phyloP scores from a whole-genome alignment of 1,139 yeast species.

The Zygoascus hellenicus region DNA sequence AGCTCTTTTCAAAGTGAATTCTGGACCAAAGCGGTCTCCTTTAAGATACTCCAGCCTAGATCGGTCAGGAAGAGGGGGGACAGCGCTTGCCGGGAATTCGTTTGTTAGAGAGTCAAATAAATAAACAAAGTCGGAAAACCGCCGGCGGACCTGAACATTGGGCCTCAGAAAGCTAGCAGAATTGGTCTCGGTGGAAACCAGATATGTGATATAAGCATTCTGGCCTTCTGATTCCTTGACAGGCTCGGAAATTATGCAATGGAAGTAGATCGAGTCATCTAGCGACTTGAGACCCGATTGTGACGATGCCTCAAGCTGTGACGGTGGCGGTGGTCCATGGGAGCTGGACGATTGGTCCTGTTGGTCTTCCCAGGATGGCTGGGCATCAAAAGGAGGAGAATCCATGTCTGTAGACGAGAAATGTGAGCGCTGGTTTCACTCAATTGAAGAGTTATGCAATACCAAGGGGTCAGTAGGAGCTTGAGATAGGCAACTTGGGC shows the following conservation, averaged over 20 bases:
- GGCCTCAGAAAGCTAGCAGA: constrained; percentile 41
- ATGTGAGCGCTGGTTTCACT: too few relatives aligned
- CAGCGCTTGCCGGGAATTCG: constrained; percentile 78
- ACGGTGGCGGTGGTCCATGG: constrained; percentile 2
- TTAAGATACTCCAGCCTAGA: constrained; percentile 85
- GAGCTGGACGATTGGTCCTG: constrained; percentile 4
- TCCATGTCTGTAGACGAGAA: neutral
- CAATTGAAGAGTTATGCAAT: neutral
- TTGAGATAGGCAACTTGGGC: neutral
- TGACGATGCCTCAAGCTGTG: neutral
- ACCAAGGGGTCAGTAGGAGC: neutral
- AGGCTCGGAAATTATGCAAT: constrained; percentile 56
- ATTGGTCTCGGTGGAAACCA: constrained; percentile 57
- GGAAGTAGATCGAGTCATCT: constrained; percentile 18
- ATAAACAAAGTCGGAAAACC: constrained; percentile 78
- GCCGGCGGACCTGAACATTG: constrained; percentile 57
- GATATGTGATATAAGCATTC: constrained; percentile 74
- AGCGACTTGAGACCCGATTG: neutral
- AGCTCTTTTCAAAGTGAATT: constrained; percentile 81
- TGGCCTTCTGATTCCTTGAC: constrained; percentile 77
- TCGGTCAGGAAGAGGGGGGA: constrained; percentile 94
- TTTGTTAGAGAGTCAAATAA: constrained; percentile 65
- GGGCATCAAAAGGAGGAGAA: neutral
- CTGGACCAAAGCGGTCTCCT: constrained; percentile 82
- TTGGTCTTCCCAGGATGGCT: constrained; percentile 5